Base-by-base conservation (phyloP, 2,329 filamentous ascomycete genomes). In the Stagonosporopsis rhizophila region DNA sequence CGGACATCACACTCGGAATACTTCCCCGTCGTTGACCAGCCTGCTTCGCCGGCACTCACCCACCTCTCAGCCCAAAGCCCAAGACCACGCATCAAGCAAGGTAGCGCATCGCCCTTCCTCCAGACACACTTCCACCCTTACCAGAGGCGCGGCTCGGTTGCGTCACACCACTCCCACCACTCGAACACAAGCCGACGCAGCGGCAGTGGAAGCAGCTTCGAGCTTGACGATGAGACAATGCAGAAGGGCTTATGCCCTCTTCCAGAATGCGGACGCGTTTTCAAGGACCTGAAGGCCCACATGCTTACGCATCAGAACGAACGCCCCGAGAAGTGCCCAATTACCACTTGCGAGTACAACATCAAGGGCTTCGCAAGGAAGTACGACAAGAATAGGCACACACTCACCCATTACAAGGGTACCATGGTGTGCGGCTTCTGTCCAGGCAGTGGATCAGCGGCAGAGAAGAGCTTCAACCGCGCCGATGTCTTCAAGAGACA, bases 391-490 rank as follows among this genome's bases (percentile, higher is more conserved):
- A 96, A 96, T 79, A 83, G 93, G 40, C 93, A 97, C 76, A 96
- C 92, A 5, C 78, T 96, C 60, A 97, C 93, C 5, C 93, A 97
- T 76, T 97, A 96, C 84, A 96, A 96, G 79, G 93, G 93, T 37
- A 96, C 91, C 44, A 96, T 96, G 93, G 91, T 96, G 22, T 97
- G 93, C 73, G 92, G 92, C 27, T 97, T 96, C 80, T 96, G 93
- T 69, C 91, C 92, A 1, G 91, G 92, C 30, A 92, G 91, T 25
- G 93, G 93, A 4, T 94, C 92, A 4, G 86, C 92, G 7, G 89
- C 90, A 1, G 93, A 96, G 78, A 97, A 96, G 85, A 94, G 90
- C 62, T 97, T 97, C 75, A 96, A 97, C 80, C 87, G 93, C 53
- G 92, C 93, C 56, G 93, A 97, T 65, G 92, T 96, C 59, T 97